Evolutionary conservation across 495 filamentous ascomycete genomes (phyloP).

Genomic region (Penicillium paradoxum): DNA sequence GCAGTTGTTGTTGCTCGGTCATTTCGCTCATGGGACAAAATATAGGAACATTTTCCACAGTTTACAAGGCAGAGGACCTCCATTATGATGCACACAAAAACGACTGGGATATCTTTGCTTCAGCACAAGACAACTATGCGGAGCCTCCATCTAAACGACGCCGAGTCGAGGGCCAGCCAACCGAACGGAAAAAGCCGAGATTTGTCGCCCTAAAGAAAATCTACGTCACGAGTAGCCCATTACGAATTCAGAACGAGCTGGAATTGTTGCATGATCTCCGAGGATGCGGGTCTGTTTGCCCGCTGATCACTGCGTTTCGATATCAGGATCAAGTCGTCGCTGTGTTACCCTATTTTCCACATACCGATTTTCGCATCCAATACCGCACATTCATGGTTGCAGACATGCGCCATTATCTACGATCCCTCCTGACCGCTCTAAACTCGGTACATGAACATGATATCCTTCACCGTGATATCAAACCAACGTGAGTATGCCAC

Average conservation of each 20-base stretch:
- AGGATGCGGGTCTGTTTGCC: slow-evolving; percentile 78
- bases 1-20: background rate
- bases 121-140: slow-evolving; percentile 56
- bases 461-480: slow-evolving; percentile 96
- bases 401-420: slow-evolving; percentile 86
- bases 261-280: slow-evolving; percentile 90
- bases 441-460: slow-evolving; percentile 71
- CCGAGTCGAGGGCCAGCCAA: slow-evolving; percentile 30
- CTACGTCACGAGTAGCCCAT: slow-evolving; percentile 91
- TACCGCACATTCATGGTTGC: slow-evolving; percentile 79
- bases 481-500: slow-evolving; percentile 64
- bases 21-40: slow-evolving; percentile 11
- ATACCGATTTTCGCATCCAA: slow-evolving; percentile 93
- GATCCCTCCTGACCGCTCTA: slow-evolving; percentile 80
- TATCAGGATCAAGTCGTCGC: slow-evolving; percentile 92
- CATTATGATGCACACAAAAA: slow-evolving; percentile 78
- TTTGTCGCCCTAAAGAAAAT: slow-evolving; percentile 99
- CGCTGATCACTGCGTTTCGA: slow-evolving; percentile 92
- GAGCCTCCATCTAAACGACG: slow-evolving; percentile 55
- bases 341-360: slow-evolving; percentile 89
- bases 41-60: slow-evolving; percentile 90
- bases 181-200: slow-evolving; percentile 47
- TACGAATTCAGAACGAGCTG: slow-evolving; percentile 92
- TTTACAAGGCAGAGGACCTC: slow-evolving; percentile 98
- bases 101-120: slow-evolving; percentile 68